Base-by-base conservation (phyloP, 176 grass and related monocot genomes). In the Lolium multiflorum region DNA sequence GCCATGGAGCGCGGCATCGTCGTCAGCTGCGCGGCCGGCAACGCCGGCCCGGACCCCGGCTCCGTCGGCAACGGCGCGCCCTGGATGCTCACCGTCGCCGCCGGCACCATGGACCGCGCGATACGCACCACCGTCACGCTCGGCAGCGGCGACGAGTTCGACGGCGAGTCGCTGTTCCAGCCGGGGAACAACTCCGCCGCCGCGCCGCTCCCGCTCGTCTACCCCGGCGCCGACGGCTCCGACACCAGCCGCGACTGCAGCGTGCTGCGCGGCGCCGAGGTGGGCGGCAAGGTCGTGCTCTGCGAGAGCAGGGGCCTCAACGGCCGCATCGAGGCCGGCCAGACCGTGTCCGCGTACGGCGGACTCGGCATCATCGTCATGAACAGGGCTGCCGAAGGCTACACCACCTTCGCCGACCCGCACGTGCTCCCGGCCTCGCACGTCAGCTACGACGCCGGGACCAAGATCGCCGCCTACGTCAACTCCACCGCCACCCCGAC, bases 31-130 rank as follows among this genome's bases (percentile, higher is more conserved):
- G 87, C 96, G 2, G 93, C 91, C 13, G 96, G 96, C n/a, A 95
- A 98, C 78, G 77, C 68, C 0, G 93, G 93, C 0, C 96, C 96
- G 0, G 85, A 76, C 2, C 80, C 82, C 24, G 79, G 90, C 1
- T 64, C 90, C 5, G 85, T 92, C 25, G 76, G 83, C 28, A 96
- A 99, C 76, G 97, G 88, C 8, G 94, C 92, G 54, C 97, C 94
- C 0, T 96, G 97, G 94, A 88, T 99, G 79, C 94, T 99, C 71
- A 99, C 97, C 26, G 97, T 99, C 46, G 97, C 81, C 0, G 97
- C 94, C 6, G 88, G 92, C 67, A 91, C 88, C 1, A 94, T 94
- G 78, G 97, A 96, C 75, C 83, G 97, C 24, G 81, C 83, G 7
- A 93, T 93, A 18, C 93, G 90, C 46, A 84, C 90, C 68, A 90